Evolutionary conservation across 2,329 filamentous ascomycete genomes (phyloP).

Genomic region (Ceratocystis destructans): DNA sequence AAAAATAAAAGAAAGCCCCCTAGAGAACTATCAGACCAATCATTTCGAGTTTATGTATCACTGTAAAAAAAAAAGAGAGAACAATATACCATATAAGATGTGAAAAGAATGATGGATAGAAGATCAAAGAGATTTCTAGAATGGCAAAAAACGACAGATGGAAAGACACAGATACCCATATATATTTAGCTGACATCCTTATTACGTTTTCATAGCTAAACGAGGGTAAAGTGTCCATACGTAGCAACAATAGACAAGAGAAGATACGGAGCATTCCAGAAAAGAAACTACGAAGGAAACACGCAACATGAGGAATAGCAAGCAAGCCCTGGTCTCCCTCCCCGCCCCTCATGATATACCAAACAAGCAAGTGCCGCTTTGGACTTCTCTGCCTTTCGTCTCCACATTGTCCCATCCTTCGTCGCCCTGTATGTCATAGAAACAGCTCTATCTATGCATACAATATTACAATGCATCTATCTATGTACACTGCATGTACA

Average conservation of each 20-base stretch:
- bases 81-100: not conserved
- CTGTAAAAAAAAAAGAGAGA: not conserved
- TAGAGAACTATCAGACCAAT: too few relatives aligned
- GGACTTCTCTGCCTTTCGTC: not conserved
- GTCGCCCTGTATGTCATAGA: not conserved
- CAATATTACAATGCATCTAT: not conserved
- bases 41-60: too few relatives aligned
- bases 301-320: not conserved
- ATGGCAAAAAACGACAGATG: not conserved
- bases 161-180: not conserved
- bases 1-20: not conserved
- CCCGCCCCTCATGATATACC: too few relatives aligned
- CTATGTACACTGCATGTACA: not conserved
- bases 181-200: not conserved
- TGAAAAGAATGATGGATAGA: not conserved
- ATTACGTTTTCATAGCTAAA: not conserved
- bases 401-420: slow-evolving; percentile 2
- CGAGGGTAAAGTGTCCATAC: too few relatives aligned
- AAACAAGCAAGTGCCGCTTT: not conserved
- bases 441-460: not conserved
- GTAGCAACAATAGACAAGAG: not conserved
- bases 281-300: not conserved
- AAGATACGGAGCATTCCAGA: not conserved
- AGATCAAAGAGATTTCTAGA: not conserved
- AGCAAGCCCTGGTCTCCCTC: not conserved